Percentiles rank a stretch among this genome's conserved stretches.
phyloP scores from a whole-genome alignment of 768 basidiomycete genomes.

The Suillus tomentosus region DNA sequence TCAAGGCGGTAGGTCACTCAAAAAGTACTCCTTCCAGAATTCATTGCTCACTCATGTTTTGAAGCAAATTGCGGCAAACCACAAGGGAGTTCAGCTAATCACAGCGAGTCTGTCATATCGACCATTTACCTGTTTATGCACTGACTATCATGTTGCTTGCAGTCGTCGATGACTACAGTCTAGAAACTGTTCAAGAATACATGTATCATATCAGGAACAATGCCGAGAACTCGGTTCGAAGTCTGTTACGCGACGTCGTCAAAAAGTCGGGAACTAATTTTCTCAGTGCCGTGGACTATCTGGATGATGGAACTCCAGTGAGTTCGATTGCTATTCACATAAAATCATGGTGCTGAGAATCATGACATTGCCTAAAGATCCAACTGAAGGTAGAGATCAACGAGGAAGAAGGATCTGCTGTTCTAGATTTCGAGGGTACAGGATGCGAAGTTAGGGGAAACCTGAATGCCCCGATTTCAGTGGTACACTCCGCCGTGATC shows the following conservation, averaged over 20 bases:
- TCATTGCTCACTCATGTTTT: not conserved
- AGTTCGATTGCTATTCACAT: conserved; percentile 16
- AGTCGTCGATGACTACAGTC: conserved; percentile 87
- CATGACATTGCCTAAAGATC: conserved; percentile 48
- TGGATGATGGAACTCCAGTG: conserved; percentile 87
- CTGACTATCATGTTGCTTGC: conserved; percentile 13
- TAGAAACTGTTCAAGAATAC: conserved; percentile 88
- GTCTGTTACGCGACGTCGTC: conserved; percentile 74
- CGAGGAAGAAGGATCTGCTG: conserved; percentile 69
- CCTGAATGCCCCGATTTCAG: conserved; percentile 82
- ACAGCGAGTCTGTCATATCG: conserved; percentile 60
- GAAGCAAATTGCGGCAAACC: conserved; percentile 92
- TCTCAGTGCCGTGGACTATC: conserved; percentile 76
- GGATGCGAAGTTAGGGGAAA: conserved; percentile 85
- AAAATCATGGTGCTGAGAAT: conserved; percentile 5
- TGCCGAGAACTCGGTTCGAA: conserved; percentile 85
- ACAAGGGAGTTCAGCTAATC: conserved; percentile 87
- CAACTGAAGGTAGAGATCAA: conserved; percentile 77
- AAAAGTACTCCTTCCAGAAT: not conserved
- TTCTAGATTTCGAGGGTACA: conserved; percentile 84
- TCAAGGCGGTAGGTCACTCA: conserved; percentile 72
- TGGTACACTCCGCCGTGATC: conserved; percentile 85
- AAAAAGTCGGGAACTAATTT: conserved; percentile 65
- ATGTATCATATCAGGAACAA: conserved; percentile 91
- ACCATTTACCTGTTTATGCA: conserved; percentile 4